Conservation (phyloP, 2,329 filamentous ascomycete genomes). For the Ambrosiella cleistominuta region DNA sequence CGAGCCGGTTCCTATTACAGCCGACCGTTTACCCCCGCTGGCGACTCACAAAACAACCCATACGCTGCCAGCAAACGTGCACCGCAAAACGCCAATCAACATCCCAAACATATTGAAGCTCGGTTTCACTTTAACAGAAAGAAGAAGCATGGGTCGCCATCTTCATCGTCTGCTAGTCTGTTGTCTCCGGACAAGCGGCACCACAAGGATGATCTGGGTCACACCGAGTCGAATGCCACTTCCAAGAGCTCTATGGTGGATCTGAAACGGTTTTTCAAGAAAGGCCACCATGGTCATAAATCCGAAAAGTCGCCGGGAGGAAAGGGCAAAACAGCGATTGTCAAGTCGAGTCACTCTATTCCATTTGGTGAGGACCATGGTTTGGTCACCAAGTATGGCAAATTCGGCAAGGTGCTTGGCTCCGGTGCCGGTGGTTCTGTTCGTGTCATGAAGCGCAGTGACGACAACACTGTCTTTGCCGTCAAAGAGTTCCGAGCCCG, state of each 20-base stretch:
- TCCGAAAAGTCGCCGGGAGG: constrained; percentile 45
- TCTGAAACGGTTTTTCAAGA: constrained; percentile 89
- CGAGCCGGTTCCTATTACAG: constrained; percentile 47
- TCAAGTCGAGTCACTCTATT: constrained; percentile 31
- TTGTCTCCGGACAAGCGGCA: constrained; percentile 33
- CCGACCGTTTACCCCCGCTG: constrained; percentile 60
- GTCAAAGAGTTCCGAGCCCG: constrained; percentile 92
- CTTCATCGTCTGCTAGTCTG: constrained; percentile 30
- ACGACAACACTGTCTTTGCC: constrained; percentile 84
- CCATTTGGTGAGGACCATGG: constrained; percentile 93
- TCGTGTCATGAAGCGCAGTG: constrained; percentile 79
- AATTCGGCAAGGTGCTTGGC: constrained; percentile 83
- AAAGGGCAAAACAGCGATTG: constrained; percentile 41
- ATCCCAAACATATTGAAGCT: constrained; percentile 43
- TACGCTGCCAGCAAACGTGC: constrained; percentile 69
- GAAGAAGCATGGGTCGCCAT: constrained; percentile 42
- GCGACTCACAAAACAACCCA: constrained; percentile 69
- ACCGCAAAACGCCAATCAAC: constrained; percentile 45
- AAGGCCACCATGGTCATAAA: constrained; percentile 46
- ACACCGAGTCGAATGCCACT: constrained; percentile 17
- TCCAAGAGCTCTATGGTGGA: constrained; percentile 74
- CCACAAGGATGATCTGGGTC: constrained; percentile 8
- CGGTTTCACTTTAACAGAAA: constrained; percentile 63
- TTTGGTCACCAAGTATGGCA: constrained; percentile 79
- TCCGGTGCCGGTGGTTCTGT: constrained; percentile 92